phyloP scores from a whole-genome alignment of 192 early-diverging fungal genomes.

The Oehlia diaphana region DNA sequence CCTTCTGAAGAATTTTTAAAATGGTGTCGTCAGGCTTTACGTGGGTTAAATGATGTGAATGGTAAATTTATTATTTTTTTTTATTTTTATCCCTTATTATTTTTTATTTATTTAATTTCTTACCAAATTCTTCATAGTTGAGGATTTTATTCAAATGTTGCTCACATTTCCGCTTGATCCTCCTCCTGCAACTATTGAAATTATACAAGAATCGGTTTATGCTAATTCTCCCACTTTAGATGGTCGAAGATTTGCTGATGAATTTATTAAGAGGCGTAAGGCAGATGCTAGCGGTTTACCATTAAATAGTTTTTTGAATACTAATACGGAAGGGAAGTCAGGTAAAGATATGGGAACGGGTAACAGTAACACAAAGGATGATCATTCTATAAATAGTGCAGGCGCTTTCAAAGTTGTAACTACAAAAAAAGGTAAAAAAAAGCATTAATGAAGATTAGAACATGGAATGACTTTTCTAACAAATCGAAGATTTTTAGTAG shows the following conservation, averaged over 20 bases:
- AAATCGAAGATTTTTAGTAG: no score
- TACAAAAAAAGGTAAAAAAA: constrained; percentile 49
- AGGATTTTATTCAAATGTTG: constrained; percentile 78
- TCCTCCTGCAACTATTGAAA: constrained; percentile 64
- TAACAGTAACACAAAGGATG: constrained; percentile 23
- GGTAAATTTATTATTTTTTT: constrained; percentile 31
- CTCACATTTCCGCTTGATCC: constrained; percentile 71
- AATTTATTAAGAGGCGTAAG: constrained; percentile 75
- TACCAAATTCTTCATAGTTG: constrained; percentile 31
- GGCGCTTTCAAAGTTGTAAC: constrained; percentile 44
- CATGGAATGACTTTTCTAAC: neutral
- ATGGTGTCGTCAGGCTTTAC: constrained; percentile 70
- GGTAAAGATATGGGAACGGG: constrained; percentile 33
- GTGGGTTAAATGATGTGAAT: constrained; percentile 57
- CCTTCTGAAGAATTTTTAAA: constrained; percentile 69
- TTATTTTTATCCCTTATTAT: no score
- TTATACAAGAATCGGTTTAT: constrained; percentile 75
- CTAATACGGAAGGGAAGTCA: constrained; percentile 29
- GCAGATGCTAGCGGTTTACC: constrained; percentile 55
- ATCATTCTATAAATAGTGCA: neutral
- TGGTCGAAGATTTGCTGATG: constrained; percentile 75
- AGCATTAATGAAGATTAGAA: constrained; percentile 10
- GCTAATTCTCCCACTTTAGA: constrained; percentile 72
- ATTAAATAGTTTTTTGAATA: constrained; percentile 23
- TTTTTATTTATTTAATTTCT: no score